Conservation (phyloP, 176 grass and related monocot species). For the Bonia amplexicaulis region DNA sequence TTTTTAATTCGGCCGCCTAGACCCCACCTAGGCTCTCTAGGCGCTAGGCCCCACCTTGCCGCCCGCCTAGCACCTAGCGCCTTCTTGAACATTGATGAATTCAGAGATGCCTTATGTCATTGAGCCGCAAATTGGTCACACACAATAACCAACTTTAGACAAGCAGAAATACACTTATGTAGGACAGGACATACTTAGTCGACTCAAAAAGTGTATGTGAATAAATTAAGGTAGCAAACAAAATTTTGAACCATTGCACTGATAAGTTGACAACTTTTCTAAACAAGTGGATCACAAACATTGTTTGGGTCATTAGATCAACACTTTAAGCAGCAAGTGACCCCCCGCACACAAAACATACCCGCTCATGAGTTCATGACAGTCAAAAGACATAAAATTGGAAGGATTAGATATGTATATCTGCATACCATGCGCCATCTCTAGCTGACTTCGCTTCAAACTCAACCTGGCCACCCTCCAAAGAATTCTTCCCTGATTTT, state of each 20-base stretch:
- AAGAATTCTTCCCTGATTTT: conserved; percentile 42
- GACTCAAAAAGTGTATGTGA: not conserved
- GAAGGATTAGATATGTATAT: not conserved
- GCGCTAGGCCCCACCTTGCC: too few relatives aligned
- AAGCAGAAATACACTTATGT: not conserved
- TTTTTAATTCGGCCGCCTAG: too few relatives aligned
- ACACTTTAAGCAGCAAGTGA: not conserved
- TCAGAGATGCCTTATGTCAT: not conserved
- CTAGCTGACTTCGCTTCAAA: conserved; percentile 88
- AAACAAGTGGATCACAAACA: not conserved
- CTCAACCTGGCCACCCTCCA: conserved; percentile 44
- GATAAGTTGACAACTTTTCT: not conserved
- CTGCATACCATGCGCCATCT: conserved; percentile 69
- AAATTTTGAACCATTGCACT: not conserved
- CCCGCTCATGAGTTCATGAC: not conserved
- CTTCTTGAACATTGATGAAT: too few relatives aligned
- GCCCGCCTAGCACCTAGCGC: too few relatives aligned
- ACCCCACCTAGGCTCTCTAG: too few relatives aligned
- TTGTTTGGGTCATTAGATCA: not conserved
- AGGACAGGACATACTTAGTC: not conserved
- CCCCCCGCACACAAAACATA: not conserved
- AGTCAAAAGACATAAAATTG: not conserved
- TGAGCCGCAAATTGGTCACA: not conserved
- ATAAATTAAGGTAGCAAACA: not conserved
- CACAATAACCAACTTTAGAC: not conserved